Base-by-base conservation (phyloP, 2,329 filamentous ascomycete species). In the Pseudogymnoascus sp. region DNA sequence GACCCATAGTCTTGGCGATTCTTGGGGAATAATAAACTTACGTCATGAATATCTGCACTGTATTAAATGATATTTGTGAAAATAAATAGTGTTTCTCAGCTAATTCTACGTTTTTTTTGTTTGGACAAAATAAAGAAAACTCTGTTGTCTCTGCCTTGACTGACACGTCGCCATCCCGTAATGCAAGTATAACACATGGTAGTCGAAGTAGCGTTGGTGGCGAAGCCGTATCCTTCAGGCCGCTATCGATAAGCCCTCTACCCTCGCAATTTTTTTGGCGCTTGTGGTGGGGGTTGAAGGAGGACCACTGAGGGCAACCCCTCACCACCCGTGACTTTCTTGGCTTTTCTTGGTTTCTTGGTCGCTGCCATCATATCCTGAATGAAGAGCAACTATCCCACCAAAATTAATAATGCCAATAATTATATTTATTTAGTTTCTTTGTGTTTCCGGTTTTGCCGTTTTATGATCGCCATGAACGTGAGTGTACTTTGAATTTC, bases 381-480 rank as follows among this genome's bases (percentile, higher is more conserved):
- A 56, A 34, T 21, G 7, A 56, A 56, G 49, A 56, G 21, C n/a
- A 12, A 3, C n/a, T 8, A 16, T 56, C n/a, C 49, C 49, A 56
- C 49, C 28, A 18, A 43, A 53, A 56, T 56, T 56, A 56, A 56
- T 56, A 56, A 56, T 56, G 49, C 49, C 49, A 56, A 56, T 56
- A 56, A 56, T 56, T 56, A 56, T 56, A 56, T 56, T 34, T 34
- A 7, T 34, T 56, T 56, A 34, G 49, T 53, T 53, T 53, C 3
- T 16, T 25, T 31, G 46, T 5, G n/a, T 16, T 16, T 53, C 25
- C 46, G 23, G 46, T 34, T 56, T 56, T 18, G 3, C 25, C n/a
- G n/a, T 25, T 23, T 34, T 56, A 18, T 56, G 16, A 31, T 3
- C 6, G 14, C 46, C 14, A 18, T 18, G n/a, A 18, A 53, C 4